Percentiles rank a stretch among this genome's conserved stretches.
Conservation (phyloP, 768 basidiomycete species). For the Kwoniella dendrophila region DNA sequence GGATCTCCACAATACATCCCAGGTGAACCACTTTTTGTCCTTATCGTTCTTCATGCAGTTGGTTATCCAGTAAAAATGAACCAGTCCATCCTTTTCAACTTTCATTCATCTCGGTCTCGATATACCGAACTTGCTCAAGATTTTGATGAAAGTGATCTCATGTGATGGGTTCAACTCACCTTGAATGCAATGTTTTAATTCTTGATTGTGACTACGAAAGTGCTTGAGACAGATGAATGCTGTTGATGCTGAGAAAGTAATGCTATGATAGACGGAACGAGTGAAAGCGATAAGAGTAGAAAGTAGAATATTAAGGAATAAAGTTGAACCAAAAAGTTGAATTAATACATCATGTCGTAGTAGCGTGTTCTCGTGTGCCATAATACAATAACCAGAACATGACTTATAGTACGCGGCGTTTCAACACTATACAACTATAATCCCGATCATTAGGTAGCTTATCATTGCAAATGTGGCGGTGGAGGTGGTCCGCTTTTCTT, state of each 20-base stretch:
- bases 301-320: background rate
- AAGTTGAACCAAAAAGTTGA: constrained; percentile 14
- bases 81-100: background rate
- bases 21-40: too few species aligned
- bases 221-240: background rate
- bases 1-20: too few species aligned
- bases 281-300: background rate
- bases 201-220: background rate
- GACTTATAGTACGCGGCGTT: constrained; percentile 19
- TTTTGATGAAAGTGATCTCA: background rate
- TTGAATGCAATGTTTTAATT: constrained; percentile 1
- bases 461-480: constrained; percentile 9
- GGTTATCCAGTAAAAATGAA: background rate
- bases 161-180: background rate
- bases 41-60: too few species aligned
- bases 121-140: background rate
- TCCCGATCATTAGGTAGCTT: background rate
- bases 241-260: background rate
- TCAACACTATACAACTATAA: background rate
- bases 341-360: background rate
- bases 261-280: background rate
- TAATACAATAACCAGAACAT: constrained; percentile 1
- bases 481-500: constrained; percentile 26
- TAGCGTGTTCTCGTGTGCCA: constrained; percentile 10
- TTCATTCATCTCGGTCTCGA: background rate